Evolutionary conservation across 768 basidiomycete species (phyloP).

Genomic region (Panaeolus papilionaceus): DNA sequence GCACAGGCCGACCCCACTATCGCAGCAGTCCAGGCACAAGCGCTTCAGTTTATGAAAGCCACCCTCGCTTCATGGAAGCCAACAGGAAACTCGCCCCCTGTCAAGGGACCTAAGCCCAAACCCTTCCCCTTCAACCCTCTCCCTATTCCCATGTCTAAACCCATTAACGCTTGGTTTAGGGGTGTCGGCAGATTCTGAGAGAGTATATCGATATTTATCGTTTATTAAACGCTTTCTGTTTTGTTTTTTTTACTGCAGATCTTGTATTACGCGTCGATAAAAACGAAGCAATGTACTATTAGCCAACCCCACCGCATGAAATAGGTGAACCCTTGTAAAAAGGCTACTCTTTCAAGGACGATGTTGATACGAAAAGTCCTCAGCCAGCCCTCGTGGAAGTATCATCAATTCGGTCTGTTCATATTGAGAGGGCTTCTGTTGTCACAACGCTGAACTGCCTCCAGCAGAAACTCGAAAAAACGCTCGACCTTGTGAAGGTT

Average conservation of each 20-base stretch:
- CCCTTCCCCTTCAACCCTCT: slow-evolving; percentile 21
- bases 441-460: slow-evolving; percentile 66
- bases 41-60: slow-evolving; percentile 56
- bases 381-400: too few relatives aligned
- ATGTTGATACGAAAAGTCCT: too few relatives aligned
- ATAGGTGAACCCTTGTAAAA: too few relatives aligned
- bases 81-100: slow-evolving; percentile 16
- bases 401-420: background rate
- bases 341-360: too few relatives aligned
- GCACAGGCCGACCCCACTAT: slow-evolving; percentile 58
- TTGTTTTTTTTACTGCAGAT: background rate
- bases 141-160: slow-evolving; percentile 29
- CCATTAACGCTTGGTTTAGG: slow-evolving; percentile 43
- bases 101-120: slow-evolving; percentile 21
- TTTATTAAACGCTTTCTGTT: slow-evolving; percentile 12
- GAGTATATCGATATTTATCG: background rate
- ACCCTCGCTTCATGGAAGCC: slow-evolving; percentile 49
- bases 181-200: slow-evolving; percentile 30
- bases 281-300: background rate
- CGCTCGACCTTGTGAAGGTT: slow-evolving; percentile 51
- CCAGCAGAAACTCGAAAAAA: slow-evolving; percentile 72
- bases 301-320: background rate
- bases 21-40: slow-evolving; percentile 57
- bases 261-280: background rate
- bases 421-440: slow-evolving; percentile 63